Evolutionary conservation across 331 rosid species (phyloP).

Genomic region (Acacia pycnantha): DNA sequence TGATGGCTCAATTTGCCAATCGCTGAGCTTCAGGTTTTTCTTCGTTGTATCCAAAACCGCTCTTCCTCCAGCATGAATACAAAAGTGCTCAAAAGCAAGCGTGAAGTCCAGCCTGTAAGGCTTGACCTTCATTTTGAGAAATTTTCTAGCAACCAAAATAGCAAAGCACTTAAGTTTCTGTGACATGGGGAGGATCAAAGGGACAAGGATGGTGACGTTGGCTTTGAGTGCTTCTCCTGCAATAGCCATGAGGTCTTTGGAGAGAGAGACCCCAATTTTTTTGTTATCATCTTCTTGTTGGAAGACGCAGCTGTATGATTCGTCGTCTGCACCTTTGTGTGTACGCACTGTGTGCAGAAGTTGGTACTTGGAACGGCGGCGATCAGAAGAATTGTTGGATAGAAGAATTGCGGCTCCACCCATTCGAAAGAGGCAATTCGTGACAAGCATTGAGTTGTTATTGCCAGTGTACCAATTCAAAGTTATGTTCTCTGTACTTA

Average conservation of each 20-base stretch:
- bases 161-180: too few relatives aligned
- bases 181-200: too few relatives aligned
- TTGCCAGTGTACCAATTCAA: constrained; percentile 73
- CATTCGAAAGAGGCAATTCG: constrained; percentile 87
- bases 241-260: constrained; percentile 77
- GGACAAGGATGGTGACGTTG: too few relatives aligned
- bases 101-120: too few relatives aligned
- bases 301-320: constrained; percentile 64
- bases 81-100: too few relatives aligned
- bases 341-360: constrained; percentile 83
- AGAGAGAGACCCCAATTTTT: constrained; percentile 70
- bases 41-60: too few relatives aligned
- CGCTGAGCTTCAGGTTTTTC: too few relatives aligned
- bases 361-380: constrained; percentile 75
- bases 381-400: constrained; percentile 59
- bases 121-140: too few relatives aligned
- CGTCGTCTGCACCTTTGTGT: constrained; percentile 85
- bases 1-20: too few relatives aligned
- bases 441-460: constrained; percentile 78
- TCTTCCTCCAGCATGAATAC: too few relatives aligned
- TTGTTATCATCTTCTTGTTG: constrained; percentile 76
- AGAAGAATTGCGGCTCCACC: constrained; percentile 90
- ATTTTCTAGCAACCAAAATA: too few relatives aligned
- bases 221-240: too few relatives aligned
- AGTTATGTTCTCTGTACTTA: constrained; percentile 93